These are phyloP conservation scores for Teratosphaeria destructans DNA, from an alignment of 2,329 filamentous ascomycete species.

Conservation along the genomic window DNA sequence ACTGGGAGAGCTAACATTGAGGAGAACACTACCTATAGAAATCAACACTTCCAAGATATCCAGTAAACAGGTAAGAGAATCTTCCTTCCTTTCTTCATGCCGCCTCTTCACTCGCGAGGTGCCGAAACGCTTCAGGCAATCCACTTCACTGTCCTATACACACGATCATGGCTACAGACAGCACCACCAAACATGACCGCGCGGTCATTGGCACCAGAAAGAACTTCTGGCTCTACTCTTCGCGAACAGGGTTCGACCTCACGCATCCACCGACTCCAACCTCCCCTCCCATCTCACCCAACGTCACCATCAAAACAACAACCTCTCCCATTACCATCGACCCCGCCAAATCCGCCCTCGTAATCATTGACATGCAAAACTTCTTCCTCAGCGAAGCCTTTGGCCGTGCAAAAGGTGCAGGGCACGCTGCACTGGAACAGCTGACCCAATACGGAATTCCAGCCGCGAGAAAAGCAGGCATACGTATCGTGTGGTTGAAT, in stretches of 20 bases:
- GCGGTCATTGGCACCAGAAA: conserved; percentile 31
- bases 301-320: conserved; percentile 17
- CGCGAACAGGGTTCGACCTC: conserved; percentile 35
- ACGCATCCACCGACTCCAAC: conserved; percentile 29
- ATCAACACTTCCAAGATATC: neutral
- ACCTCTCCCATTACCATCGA: conserved; percentile 22
- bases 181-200: conserved; percentile 3
- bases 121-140: neutral
- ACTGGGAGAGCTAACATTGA: neutral
- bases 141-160: neutral
- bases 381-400: conserved; percentile 25
- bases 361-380: conserved; percentile 27
- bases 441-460: conserved; percentile 37
- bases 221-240: conserved; percentile 38
- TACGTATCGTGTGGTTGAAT: conserved; percentile 45
- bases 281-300: conserved; percentile 12
- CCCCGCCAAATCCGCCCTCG: conserved; percentile 23
- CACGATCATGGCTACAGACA: conserved; percentile 3
- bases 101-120: neutral
- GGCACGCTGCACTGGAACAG: conserved; percentile 32
- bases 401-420: conserved; percentile 25
- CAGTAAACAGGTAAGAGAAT: neutral
- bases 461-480: conserved; percentile 40
- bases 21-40: neutral
- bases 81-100: neutral